Percentiles rank a stretch among this genome's conserved stretches.
These are phyloP conservation scores for Myotisia sp. DNA, from an alignment of 2,329 filamentous ascomycete species.

Conservation along the genomic window DNA sequence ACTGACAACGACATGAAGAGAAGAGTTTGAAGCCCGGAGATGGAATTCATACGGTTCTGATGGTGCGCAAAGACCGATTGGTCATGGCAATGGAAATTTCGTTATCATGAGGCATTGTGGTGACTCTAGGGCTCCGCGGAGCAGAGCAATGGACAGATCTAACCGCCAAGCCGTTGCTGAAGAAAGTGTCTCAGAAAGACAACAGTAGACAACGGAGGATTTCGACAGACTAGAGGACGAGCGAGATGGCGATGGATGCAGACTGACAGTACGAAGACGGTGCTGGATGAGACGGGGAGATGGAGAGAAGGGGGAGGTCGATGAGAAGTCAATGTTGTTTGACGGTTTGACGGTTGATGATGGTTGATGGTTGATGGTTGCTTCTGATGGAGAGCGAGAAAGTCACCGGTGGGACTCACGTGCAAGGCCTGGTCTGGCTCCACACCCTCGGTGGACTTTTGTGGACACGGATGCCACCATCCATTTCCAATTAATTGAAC, in stretches of 20 bases:
- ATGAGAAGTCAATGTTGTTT: neutral
- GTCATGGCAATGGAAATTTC: slow-evolving; percentile 42
- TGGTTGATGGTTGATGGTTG: neutral
- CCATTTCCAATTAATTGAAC: too few relatives aligned
- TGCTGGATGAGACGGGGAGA: too few relatives aligned
- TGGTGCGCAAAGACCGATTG: slow-evolving; percentile 73
- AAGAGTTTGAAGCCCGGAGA: too few relatives aligned
- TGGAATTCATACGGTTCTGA: slow-evolving; percentile 54
- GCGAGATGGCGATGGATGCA: slow-evolving; percentile 1
- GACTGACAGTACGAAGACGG: too few relatives aligned
- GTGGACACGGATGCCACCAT: too few relatives aligned
- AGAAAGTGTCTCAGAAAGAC: neutral
- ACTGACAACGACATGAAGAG: slow-evolving; percentile 7
- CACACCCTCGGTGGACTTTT: too few relatives aligned
- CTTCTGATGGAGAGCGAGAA: neutral
- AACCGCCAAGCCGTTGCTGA: neutral
- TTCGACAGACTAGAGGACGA: neutral
- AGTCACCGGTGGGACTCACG: slow-evolving; percentile 3
- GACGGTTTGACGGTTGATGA: slow-evolving; percentile 1
- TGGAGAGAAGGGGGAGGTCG: neutral
- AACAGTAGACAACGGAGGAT: neutral
- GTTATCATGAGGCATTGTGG: slow-evolving; percentile 22
- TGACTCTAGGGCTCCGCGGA: neutral
- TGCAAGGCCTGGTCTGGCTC: too few relatives aligned
- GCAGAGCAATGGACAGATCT: too few relatives aligned